Base-by-base conservation (phyloP, 139 green algal genomes). In the Haematococcus lacustris region DNA sequence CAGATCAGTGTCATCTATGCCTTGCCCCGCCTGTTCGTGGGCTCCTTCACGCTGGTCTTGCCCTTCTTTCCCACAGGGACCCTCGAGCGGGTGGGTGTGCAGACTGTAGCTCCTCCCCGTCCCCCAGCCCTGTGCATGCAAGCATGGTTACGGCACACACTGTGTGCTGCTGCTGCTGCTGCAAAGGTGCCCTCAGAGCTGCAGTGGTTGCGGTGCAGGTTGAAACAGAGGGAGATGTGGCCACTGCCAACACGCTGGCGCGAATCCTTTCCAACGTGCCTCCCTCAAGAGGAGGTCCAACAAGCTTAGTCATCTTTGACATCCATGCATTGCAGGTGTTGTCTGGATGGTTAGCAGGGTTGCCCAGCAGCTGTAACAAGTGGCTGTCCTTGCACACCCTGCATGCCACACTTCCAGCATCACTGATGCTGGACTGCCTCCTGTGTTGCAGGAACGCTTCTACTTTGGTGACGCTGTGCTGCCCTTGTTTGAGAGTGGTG, bases 41-140 rank as follows among this genome's bases (percentile, higher is more conserved):
- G 83, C 63, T 96, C 87, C 39, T 99, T 99, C 86, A 98, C 93
- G 25, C 83, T 98, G 0, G 94, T 99, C 30, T 86, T 99, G 62
- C 95, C 94, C 41, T 99, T 98, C 87, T 99, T 98, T 78, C 95
- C 95, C 0, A 98, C 94, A 0, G 94, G 94, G 25, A 98, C 88
- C 17, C 79, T 88, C 57, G 91, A 92, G 73, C 75, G 87, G 70
- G 86, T 90, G 62, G 57, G 71, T 47, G 34, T 1, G 9, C 21
- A 47, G n/a, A n/a, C n/a, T n/a, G n/a, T n/a, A n/a, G n/a, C n/a
- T n/a, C n/a, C n/a, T n/a, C n/a, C n/a, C n/a, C n/a, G n/a, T n/a
- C n/a, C n/a, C n/a, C n/a, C n/a, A n/a, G n/a, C n/a, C n/a, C n/a
- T n/a, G n/a, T n/a, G n/a, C n/a, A n/a, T n/a, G n/a, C n/a, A n/a